Evolutionary conservation across 345 rosid genomes (phyloP), one percentile per base, ranked within the genome.

Genomic region (Geranium brycei): DNA sequence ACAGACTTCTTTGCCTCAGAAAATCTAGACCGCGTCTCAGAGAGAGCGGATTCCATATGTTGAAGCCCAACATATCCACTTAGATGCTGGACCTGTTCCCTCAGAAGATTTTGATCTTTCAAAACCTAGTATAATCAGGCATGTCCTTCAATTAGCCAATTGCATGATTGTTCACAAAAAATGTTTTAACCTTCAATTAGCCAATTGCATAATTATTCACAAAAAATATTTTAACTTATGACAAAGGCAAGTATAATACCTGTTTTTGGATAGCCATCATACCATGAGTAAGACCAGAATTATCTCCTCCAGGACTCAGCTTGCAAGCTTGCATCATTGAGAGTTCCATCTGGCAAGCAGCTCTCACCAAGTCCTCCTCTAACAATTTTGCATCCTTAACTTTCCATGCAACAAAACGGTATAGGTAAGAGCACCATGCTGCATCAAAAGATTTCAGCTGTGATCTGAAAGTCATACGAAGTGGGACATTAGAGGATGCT

Each of bases 291-390:
- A 87, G 91, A 47, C 62, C 63, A 66, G 64, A 58, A 61, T n/a
- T 66, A 17, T 66, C 83, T 55, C 85, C 89, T 70, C 75, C 80
- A 3, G 86, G 74, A 67, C 78, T 83, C 71, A 87, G 59, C 76
- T 81, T 87, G 79, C 90, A 87, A 69, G 83, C 82, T 23, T 87
- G 86, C 68, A 90, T 85, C 95, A 87, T 87, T 47, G 92, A 90
- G 40, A 87, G 87, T 76, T 90, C 90, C 62, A 90, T 91, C 78
- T 87, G 87, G 78, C 97, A 87, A 15, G 95, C 97, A 15, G 97
- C 95, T 79, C 87, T 81, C 6, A 84, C 89, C 72, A 91, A 69
- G 69, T 91, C 93, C 69, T 84, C 88, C 78, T 85, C 93, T 77
- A 91, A 71, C 57, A 76, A 67, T 74, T 75, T 78, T 17, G 97